These are phyloP conservation scores for Penicillium paneum DNA, from an alignment of 2,329 filamentous ascomycete genomes.

Conservation along the genomic window DNA sequence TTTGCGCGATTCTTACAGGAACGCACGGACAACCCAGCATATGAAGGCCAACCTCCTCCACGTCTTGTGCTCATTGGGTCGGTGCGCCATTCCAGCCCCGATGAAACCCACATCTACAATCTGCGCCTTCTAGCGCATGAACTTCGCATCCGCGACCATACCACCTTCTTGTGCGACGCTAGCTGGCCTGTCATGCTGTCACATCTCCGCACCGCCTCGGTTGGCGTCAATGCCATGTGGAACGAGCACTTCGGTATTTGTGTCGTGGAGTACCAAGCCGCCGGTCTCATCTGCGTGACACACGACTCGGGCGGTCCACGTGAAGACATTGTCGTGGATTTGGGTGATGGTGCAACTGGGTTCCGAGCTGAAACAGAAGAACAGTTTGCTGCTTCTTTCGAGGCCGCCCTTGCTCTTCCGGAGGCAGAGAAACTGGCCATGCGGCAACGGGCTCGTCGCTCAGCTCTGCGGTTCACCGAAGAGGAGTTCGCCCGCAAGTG, in stretches of 20 bases:
- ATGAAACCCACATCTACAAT: conserved; percentile 69
- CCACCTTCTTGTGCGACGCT: conserved; percentile 86
- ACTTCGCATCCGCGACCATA: conserved; percentile 75
- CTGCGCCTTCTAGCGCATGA: conserved; percentile 83
- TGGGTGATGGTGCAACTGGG: conserved; percentile 76
- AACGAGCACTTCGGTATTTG: conserved; percentile 99
- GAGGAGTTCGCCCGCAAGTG: conserved; percentile 78
- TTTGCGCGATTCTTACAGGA: conserved; percentile 72
- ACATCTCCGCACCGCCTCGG: conserved; percentile 70
- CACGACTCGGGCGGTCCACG: conserved; percentile 92
- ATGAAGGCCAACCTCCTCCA: conserved; percentile 44
- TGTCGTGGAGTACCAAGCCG: conserved; percentile 96
- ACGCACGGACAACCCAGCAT: conserved; percentile 49
- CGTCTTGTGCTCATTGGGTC: conserved; percentile 83
- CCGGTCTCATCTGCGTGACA: conserved; percentile 86
- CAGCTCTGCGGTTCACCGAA: conserved; percentile 82
- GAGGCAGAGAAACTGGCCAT: conserved; percentile 66
- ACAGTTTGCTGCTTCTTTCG: conserved; percentile 79
- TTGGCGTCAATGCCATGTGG: conserved; percentile 99
- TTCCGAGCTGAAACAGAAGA: conserved; percentile 77
- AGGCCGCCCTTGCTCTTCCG: conserved; percentile 66
- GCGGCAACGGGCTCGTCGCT: conserved; percentile 70
- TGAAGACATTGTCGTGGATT: conserved; percentile 80
- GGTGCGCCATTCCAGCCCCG: conserved; percentile 66
- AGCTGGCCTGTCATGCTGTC: conserved; percentile 82